Percentiles rank a stretch among this genome's conserved stretches.
Conservation (phyloP, 1,139 yeast genomes). For the Zygoascus sp. region DNA sequence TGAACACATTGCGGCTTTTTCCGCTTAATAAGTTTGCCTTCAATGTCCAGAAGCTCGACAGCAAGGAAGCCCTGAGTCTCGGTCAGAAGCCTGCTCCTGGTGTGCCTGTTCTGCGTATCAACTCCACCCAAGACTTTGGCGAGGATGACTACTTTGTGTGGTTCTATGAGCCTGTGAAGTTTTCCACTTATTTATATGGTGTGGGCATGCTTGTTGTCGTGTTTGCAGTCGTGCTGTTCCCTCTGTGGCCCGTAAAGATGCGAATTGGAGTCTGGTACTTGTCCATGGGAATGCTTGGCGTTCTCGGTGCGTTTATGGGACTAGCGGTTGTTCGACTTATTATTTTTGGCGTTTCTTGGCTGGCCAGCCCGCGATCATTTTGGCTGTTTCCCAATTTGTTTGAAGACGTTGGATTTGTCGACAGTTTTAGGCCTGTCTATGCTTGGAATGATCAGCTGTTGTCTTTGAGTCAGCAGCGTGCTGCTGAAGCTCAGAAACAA, state of each 20-base stretch:
- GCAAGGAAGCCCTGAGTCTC: conserved; percentile 61
- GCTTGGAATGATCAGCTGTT: conserved; percentile 62
- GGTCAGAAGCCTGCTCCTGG: conserved; percentile 66
- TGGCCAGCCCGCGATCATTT: conserved; percentile 62
- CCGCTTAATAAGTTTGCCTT: conserved; percentile 71
- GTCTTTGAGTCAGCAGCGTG: conserved; percentile 23
- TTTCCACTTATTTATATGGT: conserved; percentile 59
- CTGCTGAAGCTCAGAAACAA: conserved; percentile 11
- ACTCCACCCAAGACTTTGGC: conserved; percentile 63
- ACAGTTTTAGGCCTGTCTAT: conserved; percentile 83
- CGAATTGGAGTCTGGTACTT: conserved; percentile 88
- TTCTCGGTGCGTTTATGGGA: conserved; percentile 70
- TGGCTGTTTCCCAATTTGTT: conserved; percentile 97
- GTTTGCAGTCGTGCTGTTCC: conserved; percentile 80
- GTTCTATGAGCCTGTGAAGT: conserved; percentile 77
- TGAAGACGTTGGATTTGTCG: conserved; percentile 92
- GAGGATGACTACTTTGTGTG: conserved; percentile 85
- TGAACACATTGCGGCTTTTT: conserved; percentile 57
- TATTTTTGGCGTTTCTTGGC: conserved; percentile 58
- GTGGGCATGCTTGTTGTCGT: conserved; percentile 60
- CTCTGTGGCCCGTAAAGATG: conserved; percentile 92
- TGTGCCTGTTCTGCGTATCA: conserved; percentile 64
- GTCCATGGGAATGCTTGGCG: conserved; percentile 70
- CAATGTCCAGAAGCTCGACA: conserved; percentile 57
- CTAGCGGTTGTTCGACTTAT: conserved; percentile 77